Conservation (phyloP, 1,284 basidiomycete genomes). For the Cutaneotrichosporon sp. region DNA sequence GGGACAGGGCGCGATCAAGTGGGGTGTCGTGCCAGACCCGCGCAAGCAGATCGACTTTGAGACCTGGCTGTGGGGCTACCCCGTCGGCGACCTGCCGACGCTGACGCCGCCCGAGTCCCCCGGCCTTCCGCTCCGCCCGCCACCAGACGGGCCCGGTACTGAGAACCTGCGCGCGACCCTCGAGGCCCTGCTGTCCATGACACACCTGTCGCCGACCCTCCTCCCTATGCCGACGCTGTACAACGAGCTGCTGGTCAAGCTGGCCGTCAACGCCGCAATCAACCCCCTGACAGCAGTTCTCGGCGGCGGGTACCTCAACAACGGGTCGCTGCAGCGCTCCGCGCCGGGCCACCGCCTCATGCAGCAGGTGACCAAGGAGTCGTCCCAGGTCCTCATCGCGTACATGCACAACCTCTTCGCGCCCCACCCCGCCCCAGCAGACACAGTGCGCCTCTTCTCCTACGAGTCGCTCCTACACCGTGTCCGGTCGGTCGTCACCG, state of each 20-base stretch:
- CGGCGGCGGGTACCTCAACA: conserved; percentile 63
- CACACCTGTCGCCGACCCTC: conserved; percentile 66
- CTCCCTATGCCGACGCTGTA: conserved; percentile 70
- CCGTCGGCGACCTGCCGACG: conserved; percentile 16
- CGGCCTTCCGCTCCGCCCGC: conserved; percentile 56
- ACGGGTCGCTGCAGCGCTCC: conserved; percentile 68
- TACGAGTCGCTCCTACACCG: conserved; percentile 52
- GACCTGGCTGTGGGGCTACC: conserved; percentile 34
- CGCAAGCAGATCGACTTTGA: conserved; percentile 48
- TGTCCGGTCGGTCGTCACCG: conserved; percentile 60
- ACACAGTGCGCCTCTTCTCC: conserved; percentile 42
- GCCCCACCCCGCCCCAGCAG: conserved; percentile 25
- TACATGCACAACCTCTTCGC: conserved; percentile 54
- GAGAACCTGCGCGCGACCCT: conserved; percentile 66
- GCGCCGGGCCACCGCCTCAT: conserved; percentile 57
- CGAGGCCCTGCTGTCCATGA: conserved; percentile 62
- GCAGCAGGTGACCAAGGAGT: conserved; percentile 64
- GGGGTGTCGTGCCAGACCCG: conserved; percentile 76
- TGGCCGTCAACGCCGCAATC: conserved; percentile 81
- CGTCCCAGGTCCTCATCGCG: conserved; percentile 59
- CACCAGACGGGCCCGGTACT: conserved; percentile 56
- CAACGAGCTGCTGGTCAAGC: conserved; percentile 72
- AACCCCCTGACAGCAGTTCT: conserved; percentile 86
- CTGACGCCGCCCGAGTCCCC: conserved; percentile 33
- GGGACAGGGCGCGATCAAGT: conserved; percentile 65